Base-by-base conservation (phyloP, 2,329 filamentous ascomycete genomes). In the Metarhizium robertsii region DNA sequence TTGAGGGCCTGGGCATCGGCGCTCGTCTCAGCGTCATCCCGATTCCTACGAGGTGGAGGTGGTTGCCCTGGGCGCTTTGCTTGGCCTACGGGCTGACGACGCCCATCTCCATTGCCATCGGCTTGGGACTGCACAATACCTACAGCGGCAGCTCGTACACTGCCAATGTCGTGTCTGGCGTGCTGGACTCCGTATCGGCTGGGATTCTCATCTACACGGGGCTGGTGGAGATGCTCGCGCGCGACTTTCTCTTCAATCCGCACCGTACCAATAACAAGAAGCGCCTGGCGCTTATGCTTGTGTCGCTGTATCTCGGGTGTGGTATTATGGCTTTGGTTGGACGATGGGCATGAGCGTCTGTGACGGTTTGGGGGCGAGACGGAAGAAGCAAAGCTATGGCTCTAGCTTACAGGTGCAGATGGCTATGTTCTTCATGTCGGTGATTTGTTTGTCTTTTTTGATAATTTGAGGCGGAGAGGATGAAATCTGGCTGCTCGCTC, bases 161-260 rank as follows among this genome's bases (percentile, higher is more conserved):
- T 2, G 65, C 68, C 1, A 75, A 87, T 57, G 79, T 95, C 43
- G 80, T 90, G 58, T 91, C 91, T 61, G 90, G 91, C 11, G 75
- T 95, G 0, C 90, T 95, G 60, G 90, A 95, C 66, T 81, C 87
- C 0, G 87, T 95, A 61, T 89, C 85, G 38, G 88, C 88, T 0
- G 90, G 90, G 38, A 94, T 95, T 58, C 74, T 95, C 52, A 86
- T 96, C 56, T 95, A 95, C 70, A 95, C 90, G 0, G 90, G 88
- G 2, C 75, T 95, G 18, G 89, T 96, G 7, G 91, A 95, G 73
- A 75, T 95, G 55, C 85, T 95, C 79, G 94, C 65, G 90, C 53
- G 56, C 16, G 56, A 96, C 68, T 95, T 95, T 71, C 88, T 96
- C 84, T 95, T 94, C 73, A 92, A 86, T 67, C 79, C 79, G 4